phyloP scores from a whole-genome alignment of 1,139 yeast species.

The Lodderomyces pseudojiufengensis region DNA sequence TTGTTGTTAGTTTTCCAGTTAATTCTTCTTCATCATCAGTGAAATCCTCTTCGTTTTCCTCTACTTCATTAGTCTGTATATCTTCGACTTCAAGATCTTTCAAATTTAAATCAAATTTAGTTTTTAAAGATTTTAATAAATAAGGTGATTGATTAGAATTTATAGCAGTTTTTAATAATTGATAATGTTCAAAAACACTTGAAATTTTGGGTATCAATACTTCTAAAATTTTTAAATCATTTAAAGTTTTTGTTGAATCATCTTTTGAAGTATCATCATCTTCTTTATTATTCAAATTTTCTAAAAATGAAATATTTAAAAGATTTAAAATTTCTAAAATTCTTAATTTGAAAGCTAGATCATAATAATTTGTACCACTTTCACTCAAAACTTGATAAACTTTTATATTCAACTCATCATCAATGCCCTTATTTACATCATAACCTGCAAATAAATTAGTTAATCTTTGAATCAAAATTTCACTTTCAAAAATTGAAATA shows the following conservation, averaged over 20 bases:
- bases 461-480: conserved; percentile 25
- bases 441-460: conserved; percentile 22
- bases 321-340: conserved; percentile 34
- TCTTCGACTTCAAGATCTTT: conserved; percentile 27
- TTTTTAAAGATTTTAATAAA: conserved; percentile 20
- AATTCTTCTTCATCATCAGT: conserved; percentile 7
- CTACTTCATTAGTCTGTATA: conserved; percentile 21
- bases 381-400: conserved; percentile 16
- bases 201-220: conserved; percentile 15
- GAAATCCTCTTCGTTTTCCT: conserved; percentile 14
- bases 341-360: conserved; percentile 35
- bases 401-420: conserved; percentile 32
- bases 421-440: conserved; percentile 24
- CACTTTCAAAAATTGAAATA: conserved; percentile 28
- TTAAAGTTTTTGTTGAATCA: conserved; percentile 16
- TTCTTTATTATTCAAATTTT: conserved; percentile 11
- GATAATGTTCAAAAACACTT: conserved; percentile 20
- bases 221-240: conserved; percentile 24
- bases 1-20: neutral
- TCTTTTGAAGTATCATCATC: conserved; percentile 8
- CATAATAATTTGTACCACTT: conserved; percentile 22
- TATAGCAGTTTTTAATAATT: conserved; percentile 31
- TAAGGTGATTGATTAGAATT: conserved; percentile 21
- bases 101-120: conserved; percentile 16
- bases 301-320: conserved; percentile 29